Percentiles rank a stretch among this genome's conserved stretches.
phyloP scores from a whole-genome alignment of 2,329 filamentous ascomycete genomes.

The Ilyonectria sp. region DNA sequence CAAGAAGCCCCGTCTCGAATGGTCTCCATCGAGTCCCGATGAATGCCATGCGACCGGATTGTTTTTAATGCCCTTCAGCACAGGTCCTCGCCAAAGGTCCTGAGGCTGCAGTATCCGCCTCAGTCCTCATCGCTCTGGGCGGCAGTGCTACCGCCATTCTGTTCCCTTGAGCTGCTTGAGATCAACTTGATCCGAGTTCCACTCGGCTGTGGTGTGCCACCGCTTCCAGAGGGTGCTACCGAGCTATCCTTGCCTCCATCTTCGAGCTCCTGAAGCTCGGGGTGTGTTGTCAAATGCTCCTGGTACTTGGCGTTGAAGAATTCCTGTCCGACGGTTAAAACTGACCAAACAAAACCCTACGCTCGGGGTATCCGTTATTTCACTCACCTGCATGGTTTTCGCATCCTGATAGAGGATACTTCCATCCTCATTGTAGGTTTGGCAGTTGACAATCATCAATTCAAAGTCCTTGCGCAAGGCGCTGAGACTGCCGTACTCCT shows the following conservation, averaged over 20 bases:
- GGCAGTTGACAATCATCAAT: slow-evolving; percentile 89
- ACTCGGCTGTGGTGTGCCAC: slow-evolving; percentile 76
- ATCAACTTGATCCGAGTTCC: slow-evolving; percentile 81
- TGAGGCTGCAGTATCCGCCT: slow-evolving; percentile 30
- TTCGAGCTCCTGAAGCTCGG: slow-evolving; percentile 71
- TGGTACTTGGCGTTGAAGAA: slow-evolving; percentile 70
- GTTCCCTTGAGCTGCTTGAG: slow-evolving; percentile 56
- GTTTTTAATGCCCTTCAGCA: slow-evolving; percentile 2
- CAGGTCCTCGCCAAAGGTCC: slow-evolving; percentile 22
- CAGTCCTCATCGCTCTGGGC: slow-evolving; percentile 70
- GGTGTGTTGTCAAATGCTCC: slow-evolving; percentile 67
- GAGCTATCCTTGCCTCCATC: slow-evolving; percentile 58
- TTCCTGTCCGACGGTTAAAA: slow-evolving; percentile 63
- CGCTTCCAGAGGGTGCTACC: slow-evolving; percentile 68
- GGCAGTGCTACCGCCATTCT: slow-evolving; percentile 57
- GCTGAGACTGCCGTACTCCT: slow-evolving; percentile 87
- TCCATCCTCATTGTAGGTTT: slow-evolving; percentile 96
- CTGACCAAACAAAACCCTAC: neutral
- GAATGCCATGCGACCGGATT: slow-evolving; percentile 14
- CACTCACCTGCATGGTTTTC: slow-evolving; percentile 86
- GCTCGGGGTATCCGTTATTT: neutral
- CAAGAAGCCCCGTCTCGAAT: slow-evolving; percentile 35
- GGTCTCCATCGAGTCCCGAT: slow-evolving; percentile 26
- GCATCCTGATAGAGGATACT: slow-evolving; percentile 94
- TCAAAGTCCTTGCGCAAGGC: slow-evolving; percentile 88